Percentiles rank a stretch among this genome's conserved stretches.
Evolutionary conservation across 2,329 filamentous ascomycete genomes (phyloP).

Genomic region (Pestalotiopsis sp.): DNA sequence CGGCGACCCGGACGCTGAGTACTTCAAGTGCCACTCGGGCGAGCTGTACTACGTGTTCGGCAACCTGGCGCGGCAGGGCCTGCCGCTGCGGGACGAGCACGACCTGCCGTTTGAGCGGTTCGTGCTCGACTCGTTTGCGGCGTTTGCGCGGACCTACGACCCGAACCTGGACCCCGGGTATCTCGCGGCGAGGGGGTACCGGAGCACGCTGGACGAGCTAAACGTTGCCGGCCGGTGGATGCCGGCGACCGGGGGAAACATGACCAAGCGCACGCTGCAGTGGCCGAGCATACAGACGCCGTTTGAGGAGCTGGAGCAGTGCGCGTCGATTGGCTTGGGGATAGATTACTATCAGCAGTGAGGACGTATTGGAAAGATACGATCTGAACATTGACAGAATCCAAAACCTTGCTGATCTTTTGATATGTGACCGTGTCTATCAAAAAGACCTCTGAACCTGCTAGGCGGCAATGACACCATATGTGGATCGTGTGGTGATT

Average conservation of each 20-base stretch:
- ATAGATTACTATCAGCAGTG: conserved; percentile 39
- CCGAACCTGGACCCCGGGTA: conserved; percentile 52
- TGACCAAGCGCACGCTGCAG: conserved; percentile 49
- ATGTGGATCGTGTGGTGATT: no score
- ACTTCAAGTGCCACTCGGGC: conserved; percentile 60
- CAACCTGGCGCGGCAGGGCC: conserved; percentile 43
- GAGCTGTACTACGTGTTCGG: conserved; percentile 59
- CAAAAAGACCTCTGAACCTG: no score
- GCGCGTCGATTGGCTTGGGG: conserved; percentile 46
- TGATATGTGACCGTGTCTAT: no score
- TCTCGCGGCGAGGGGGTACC: conserved; percentile 44
- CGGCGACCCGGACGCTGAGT: conserved; percentile 28
- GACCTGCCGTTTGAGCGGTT: conserved; percentile 39
- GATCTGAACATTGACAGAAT: no score
- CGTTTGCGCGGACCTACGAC: conserved; percentile 51
- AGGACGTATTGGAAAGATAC: background rate
- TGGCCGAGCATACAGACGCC: conserved; percentile 39
- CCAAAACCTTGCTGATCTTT: no score
- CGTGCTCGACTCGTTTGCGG: conserved; percentile 50
- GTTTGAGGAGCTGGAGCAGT: conserved; percentile 55
- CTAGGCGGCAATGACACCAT: no score
- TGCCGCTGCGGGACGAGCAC: conserved; percentile 48
- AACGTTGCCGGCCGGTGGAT: conserved; percentile 35
- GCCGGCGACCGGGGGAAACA: conserved; percentile 35
- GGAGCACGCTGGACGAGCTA: conserved; percentile 25